These are phyloP conservation scores for Trichoderma koningiopsis DNA, from an alignment of 2,329 filamentous ascomycete species.

Conservation along the genomic window DNA sequence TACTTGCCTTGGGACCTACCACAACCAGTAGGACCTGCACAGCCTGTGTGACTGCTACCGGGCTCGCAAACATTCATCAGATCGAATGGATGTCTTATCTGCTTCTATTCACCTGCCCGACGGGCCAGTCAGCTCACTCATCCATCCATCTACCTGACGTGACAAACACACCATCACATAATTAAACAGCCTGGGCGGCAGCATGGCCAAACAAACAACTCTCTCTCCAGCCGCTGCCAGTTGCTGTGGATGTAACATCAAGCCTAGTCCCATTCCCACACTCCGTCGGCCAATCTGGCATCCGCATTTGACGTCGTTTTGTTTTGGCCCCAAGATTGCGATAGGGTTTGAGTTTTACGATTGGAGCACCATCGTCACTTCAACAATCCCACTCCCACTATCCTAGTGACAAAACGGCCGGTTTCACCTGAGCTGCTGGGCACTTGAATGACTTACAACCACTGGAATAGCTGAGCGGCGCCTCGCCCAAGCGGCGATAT, in stretches of 20 bases:
- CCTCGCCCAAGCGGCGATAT: slow-evolving; percentile 20
- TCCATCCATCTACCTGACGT: neutral
- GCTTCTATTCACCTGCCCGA: neutral
- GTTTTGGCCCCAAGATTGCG: neutral
- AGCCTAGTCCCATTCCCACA: neutral
- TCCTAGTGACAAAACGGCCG: slow-evolving; percentile 16
- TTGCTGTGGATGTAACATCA: slow-evolving; percentile 12
- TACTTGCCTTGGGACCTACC: neutral
- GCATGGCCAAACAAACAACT: slow-evolving; percentile 11
- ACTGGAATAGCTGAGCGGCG: slow-evolving; percentile 19
- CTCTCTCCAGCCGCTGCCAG: neutral
- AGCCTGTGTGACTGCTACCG: neutral
- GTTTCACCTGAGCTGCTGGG: slow-evolving; percentile 5
- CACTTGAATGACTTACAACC: slow-evolving; percentile 8
- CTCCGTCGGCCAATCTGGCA: slow-evolving; percentile 7
- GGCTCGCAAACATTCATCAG: neutral
- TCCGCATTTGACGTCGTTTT: neutral
- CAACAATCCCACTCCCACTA: neutral
- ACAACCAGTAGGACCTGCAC: neutral
- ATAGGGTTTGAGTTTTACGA: neutral
- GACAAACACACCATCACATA: slow-evolving; percentile 24
- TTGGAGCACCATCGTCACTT: neutral
- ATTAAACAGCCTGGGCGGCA: slow-evolving; percentile 21
- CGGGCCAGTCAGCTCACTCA: neutral
- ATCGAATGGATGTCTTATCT: neutral